Evolutionary conservation across 768 basidiomycete genomes (phyloP).

Genomic region (Hemileccinum rubropunctum): DNA sequence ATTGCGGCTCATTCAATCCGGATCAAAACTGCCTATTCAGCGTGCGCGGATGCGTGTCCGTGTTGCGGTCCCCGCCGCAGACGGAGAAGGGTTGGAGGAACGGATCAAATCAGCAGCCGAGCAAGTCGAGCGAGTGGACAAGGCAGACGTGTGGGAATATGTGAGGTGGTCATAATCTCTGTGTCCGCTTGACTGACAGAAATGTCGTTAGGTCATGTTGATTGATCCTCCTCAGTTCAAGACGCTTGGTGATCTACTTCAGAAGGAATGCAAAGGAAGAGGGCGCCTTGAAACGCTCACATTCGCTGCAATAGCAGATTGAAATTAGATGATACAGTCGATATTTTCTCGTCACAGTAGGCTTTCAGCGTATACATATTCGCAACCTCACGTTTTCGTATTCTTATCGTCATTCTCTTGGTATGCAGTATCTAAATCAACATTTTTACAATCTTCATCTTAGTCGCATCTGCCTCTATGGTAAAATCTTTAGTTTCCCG

Average conservation of each 20-base stretch:
- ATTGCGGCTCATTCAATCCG: conserved; percentile 76
- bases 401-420: background rate
- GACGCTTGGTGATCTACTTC: conserved; percentile 82
- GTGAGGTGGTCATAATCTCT: conserved; percentile 46
- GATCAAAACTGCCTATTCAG: conserved; percentile 88
- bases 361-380: too few species aligned
- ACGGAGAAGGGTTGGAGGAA: conserved; percentile 67
- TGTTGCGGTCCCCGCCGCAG: conserved; percentile 65
- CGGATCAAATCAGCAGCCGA: conserved; percentile 73
- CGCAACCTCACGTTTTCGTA: background rate
- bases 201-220: conserved; percentile 65
- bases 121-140: conserved; percentile 81
- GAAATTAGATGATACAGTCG: conserved; percentile 7
- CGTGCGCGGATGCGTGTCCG: conserved; percentile 91
- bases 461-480: background rate
- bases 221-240: conserved; percentile 95
- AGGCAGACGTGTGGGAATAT: conserved; percentile 79
- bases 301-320: conserved; percentile 58
- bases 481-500: conserved; percentile 8
- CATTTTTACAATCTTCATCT: background rate
- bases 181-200: conserved; percentile 10
- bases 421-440: background rate
- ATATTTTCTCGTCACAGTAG: too few species aligned
- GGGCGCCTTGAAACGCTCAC: conserved; percentile 83
- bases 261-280: conserved; percentile 87